Evolutionary conservation across 306 rosid genomes (phyloP), one percentile per base, ranked within the genome.

Genomic region (Vigna reflexopilosa): DNA sequence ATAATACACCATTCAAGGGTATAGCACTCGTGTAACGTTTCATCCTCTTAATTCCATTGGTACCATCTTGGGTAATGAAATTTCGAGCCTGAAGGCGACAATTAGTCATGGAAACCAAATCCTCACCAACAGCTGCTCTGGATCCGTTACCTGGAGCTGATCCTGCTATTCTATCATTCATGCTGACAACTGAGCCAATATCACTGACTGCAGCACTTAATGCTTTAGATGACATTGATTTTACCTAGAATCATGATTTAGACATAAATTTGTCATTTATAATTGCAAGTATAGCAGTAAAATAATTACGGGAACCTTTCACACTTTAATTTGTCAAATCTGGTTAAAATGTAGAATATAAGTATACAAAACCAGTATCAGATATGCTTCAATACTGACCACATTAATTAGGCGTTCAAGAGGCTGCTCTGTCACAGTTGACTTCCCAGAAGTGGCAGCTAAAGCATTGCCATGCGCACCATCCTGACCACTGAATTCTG

Each of bases 61-160:
- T 50, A 62, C 88, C 96, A 85, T 95, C 98, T 66, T 92, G 98
- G 48, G 89, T 84, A 70, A 83, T 80, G 63, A 83, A 83, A 75
- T 88, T 91, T 87, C 90, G 89, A 50, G 91, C 93, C 75, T 89
- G 97, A 55, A 89, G 84, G 59, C 96, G 98, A 81, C 97, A 95
- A 69, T 87, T 89, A 24, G 97, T 95, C 96, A 92, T 85, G 83
- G 96, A 93, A 87, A 87, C 98, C 89, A 95, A 81, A 81, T 95
- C 97, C 88, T 95, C 99, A 56, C 98, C 98, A 79, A 95, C 90
- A 62, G 99, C 96, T 75, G 98, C 98, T 89, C 96, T 87, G 54
- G 98, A 95, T 84, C 98, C 98, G 85, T 90, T 91, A 14, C 93
- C 97, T 16, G 97, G 99, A 16, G 97, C 93, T 48, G 99, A 91